These are phyloP conservation scores for Pisolithus orientalis DNA, from an alignment of 768 basidiomycete genomes.

Conservation along the genomic window DNA sequence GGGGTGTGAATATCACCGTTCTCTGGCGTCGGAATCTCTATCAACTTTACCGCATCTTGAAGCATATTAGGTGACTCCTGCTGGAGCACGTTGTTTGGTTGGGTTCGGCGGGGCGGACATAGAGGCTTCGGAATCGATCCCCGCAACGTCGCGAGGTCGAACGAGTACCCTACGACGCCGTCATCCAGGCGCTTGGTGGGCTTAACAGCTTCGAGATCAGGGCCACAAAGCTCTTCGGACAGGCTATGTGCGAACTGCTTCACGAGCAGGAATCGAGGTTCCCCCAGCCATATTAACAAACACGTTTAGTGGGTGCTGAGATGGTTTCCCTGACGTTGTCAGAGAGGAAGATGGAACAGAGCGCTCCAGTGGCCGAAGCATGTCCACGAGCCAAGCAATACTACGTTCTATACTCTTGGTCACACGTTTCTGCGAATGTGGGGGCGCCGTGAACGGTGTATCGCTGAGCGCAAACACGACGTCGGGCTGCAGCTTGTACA, in stretches of 20 bases:
- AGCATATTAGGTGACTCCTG: conserved; percentile 7
- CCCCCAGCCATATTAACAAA: conserved; percentile 70
- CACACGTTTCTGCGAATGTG: conserved; percentile 72
- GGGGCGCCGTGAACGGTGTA: conserved; percentile 55
- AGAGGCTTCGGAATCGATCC: conserved; percentile 16
- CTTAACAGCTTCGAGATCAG: conserved; percentile 45
- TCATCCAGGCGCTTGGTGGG: conserved; percentile 59
- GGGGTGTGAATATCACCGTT: not conserved
- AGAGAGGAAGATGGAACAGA: not conserved
- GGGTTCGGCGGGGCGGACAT: conserved; percentile 10
- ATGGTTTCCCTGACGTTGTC: not conserved
- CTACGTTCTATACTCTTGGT: conserved; percentile 73
- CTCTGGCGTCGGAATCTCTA: conserved; percentile 6
- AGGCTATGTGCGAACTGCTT: conserved; percentile 57
- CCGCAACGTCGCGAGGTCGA: conserved; percentile 55
- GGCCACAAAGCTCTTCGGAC: conserved; percentile 47
- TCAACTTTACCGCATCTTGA: conserved; percentile 9
- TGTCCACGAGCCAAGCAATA: conserved; percentile 51
- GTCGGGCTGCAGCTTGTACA: conserved; percentile 54
- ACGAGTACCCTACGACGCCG: conserved; percentile 61
- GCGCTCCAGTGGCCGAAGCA: conserved; percentile 35
- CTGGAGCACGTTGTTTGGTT: conserved; percentile 9
- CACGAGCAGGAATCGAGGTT: conserved; percentile 47
- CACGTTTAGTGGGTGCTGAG: conserved; percentile 35
- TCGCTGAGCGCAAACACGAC: conserved; percentile 68